A percentile compares a stretch with the other conserved stretches of the same genome.
Evolutionary conservation across 345 rosid species (phyloP).

Genomic region (sweet orange (Citrus sinensis)): DNA sequence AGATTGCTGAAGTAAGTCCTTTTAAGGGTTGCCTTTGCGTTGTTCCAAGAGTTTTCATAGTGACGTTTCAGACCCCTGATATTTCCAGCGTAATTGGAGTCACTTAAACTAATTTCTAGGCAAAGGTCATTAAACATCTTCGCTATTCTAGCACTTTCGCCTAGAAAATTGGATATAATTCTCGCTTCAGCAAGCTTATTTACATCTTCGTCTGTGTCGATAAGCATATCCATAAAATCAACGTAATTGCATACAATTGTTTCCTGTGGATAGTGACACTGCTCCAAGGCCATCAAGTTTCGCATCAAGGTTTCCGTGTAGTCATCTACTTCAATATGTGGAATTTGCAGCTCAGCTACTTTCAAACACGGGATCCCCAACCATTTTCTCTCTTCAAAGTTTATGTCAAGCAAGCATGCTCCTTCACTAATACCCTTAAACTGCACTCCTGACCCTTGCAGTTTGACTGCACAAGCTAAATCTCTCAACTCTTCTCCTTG

Average conservation of each 20-base stretch:
- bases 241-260: constrained; percentile 2
- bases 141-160: too few relatives aligned
- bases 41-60: too few relatives aligned
- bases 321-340: neutral
- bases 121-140: too few relatives aligned
- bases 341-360: neutral
- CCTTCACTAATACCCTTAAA: neutral
- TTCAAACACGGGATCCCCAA: too few relatives aligned
- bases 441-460: constrained; percentile 16
- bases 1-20: neutral
- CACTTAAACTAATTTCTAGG: accelerated
- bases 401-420: neutral
- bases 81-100: too few relatives aligned
- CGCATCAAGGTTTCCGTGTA: constrained; percentile 9
- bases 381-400: neutral
- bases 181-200: too few relatives aligned
- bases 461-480: neutral
- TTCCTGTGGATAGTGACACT: constrained; percentile 5
- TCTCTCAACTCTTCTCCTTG: too few relatives aligned
- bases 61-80: accelerated
- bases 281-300: constrained; percentile 18
- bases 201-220: neutral
- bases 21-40: too few relatives aligned
- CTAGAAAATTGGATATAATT: too few relatives aligned
- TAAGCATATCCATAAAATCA: neutral